phyloP scores from a whole-genome alignment of 2,329 filamentous ascomycete genomes.

The Amphichorda felina region DNA sequence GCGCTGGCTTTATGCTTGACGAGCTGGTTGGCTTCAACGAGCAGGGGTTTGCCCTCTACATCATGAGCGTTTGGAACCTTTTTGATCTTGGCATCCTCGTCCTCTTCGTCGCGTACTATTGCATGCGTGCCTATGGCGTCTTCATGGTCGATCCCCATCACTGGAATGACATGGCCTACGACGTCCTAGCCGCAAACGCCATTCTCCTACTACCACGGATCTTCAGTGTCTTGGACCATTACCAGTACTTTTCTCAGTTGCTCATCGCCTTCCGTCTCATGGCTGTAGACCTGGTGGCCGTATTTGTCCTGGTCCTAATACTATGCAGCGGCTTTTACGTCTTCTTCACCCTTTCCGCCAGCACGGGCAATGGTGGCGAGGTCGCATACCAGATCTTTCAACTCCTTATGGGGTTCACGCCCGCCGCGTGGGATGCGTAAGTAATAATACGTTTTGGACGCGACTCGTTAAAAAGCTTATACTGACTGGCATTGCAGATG shows the following conservation, averaged over 20 bases:
- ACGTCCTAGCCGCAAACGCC: conserved; percentile 85
- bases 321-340: conserved; percentile 92
- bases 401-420: conserved; percentile 90
- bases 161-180: conserved; percentile 78
- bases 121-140: conserved; percentile 77
- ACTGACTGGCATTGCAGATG: no score
- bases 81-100: conserved; percentile 87
- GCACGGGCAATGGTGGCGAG: conserved; percentile 51
- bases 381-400: conserved; percentile 91
- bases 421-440: conserved; percentile 83
- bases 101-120: conserved; percentile 79
- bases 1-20: conserved; percentile 91
- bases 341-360: conserved; percentile 75
- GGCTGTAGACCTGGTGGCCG: conserved; percentile 78
- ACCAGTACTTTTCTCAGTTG: conserved; percentile 90
- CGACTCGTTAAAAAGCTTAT: no score
- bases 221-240: conserved; percentile 88
- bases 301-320: conserved; percentile 75
- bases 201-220: conserved; percentile 82
- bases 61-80: conserved; percentile 96
- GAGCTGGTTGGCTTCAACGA: conserved; percentile 95
- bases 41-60: conserved; percentile 89
- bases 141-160: conserved; percentile 64
- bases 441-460: no score
- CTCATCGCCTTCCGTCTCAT: conserved; percentile 91